phyloP scores from a whole-genome alignment of 2,329 filamentous ascomycete genomes.

The Orbilia javanica region DNA sequence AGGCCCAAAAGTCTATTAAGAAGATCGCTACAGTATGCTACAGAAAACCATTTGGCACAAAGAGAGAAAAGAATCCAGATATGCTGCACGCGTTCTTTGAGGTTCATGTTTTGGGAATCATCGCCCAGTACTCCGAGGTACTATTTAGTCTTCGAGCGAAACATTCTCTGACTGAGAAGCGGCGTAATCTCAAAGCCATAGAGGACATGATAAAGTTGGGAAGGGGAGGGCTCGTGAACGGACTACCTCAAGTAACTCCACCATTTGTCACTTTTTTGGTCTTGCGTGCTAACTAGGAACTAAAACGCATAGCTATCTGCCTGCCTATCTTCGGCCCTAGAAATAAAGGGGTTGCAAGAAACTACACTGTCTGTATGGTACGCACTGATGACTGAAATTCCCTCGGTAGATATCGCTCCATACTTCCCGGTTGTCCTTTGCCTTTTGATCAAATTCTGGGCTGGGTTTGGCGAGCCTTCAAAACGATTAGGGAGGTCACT shows the following conservation, averaged over 20 bases:
- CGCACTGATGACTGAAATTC: conserved; percentile 79
- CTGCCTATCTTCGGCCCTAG: conserved; percentile 87
- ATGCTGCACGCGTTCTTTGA: conserved; percentile 81
- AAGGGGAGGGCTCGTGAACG: conserved; percentile 78
- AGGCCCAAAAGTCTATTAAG: conserved; percentile 44
- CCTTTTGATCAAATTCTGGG: conserved; percentile 86
- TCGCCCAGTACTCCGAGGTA: conserved; percentile 81
- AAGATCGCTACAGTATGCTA: conserved; percentile 49
- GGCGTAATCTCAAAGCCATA: conserved; percentile 82
- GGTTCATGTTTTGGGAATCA: conserved; percentile 85
- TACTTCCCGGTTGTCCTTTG: conserved; percentile 91
- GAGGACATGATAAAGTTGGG: conserved; percentile 87
- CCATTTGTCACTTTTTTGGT: conserved; percentile 28
- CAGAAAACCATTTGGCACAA: conserved; percentile 53
- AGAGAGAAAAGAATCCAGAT: conserved; percentile 69
- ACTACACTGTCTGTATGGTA: conserved; percentile 87
- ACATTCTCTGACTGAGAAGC: conserved; percentile 76
- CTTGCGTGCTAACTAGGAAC: not conserved
- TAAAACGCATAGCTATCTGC: conserved; percentile 79
- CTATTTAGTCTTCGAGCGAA: conserved; percentile 77
- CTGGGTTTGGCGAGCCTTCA: conserved; percentile 73
- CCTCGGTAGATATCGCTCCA: conserved; percentile 81
- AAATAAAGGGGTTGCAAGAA: conserved; percentile 79
- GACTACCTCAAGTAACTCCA: conserved; percentile 80
- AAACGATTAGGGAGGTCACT: conserved; percentile 73